Percentiles rank a stretch among this genome's conserved stretches.
Evolutionary conservation across 2,329 filamentous ascomycete species (phyloP).

Genomic region (Capronia coronata): DNA sequence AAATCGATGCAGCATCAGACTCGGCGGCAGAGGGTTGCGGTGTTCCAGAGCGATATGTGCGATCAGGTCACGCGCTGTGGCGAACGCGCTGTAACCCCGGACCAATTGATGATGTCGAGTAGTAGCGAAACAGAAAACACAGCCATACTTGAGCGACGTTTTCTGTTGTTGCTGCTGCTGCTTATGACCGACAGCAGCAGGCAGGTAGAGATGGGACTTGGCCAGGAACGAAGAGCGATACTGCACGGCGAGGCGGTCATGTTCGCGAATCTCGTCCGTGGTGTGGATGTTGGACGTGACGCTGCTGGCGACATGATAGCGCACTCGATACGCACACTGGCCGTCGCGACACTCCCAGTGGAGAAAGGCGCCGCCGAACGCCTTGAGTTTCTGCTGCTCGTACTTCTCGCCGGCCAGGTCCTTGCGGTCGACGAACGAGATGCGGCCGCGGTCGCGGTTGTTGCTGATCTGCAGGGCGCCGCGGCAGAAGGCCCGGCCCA

Average conservation of each 20-base stretch:
- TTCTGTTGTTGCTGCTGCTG: too few species aligned
- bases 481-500: conserved; percentile 26
- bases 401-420: conserved; percentile 23
- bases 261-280: conserved; percentile 25
- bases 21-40: conserved; percentile 14
- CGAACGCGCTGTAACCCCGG: conserved; percentile 15
- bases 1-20: conserved; percentile 24
- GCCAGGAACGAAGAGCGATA: conserved; percentile 26
- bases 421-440: conserved; percentile 19
- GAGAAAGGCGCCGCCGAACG: conserved; percentile 24
- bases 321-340: conserved; percentile 26
- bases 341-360: conserved; percentile 28
- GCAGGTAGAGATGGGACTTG: conserved; percentile 24
- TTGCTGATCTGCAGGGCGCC: conserved; percentile 28
- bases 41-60: conserved; percentile 23
- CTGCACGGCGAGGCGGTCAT: conserved; percentile 17
- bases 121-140: conserved; percentile 28
- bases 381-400: conserved; percentile 17
- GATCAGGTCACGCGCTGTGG: conserved; percentile 18
- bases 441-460: conserved; percentile 22
- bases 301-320: conserved; percentile 25
- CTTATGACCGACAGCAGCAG: too few species aligned
- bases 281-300: conserved; percentile 21
- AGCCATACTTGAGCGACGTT: conserved; percentile 24
- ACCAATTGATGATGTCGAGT: conserved; percentile 18